These are phyloP conservation scores for Penicillium sp. DNA, from an alignment of 2,329 filamentous ascomycete species.

Conservation along the genomic window DNA sequence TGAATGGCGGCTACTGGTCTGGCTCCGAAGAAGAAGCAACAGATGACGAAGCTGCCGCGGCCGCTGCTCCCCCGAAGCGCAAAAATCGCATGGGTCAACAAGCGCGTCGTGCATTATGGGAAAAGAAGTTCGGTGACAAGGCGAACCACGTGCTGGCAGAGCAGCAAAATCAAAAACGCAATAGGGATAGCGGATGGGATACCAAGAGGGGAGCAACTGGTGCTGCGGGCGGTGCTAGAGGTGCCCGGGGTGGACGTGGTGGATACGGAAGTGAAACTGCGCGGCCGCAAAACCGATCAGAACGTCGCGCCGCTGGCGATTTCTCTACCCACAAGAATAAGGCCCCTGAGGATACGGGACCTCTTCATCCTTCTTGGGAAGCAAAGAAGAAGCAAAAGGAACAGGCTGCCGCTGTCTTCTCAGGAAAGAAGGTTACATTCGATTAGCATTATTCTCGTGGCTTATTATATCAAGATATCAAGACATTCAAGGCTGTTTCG, in stretches of 20 bases:
- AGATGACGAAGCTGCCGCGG: conserved; percentile 41
- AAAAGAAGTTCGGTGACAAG: conserved; percentile 60
- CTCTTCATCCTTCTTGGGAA: conserved; percentile 66
- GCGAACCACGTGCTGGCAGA: conserved; percentile 59
- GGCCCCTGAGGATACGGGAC: conserved; percentile 47
- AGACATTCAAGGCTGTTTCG: neutral
- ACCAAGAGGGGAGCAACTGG: conserved; percentile 55
- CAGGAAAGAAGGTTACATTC: conserved; percentile 64
- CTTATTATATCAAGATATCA: neutral
- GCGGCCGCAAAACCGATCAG: conserved; percentile 8
- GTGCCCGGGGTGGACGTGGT: conserved; percentile 22
- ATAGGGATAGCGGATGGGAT: conserved; percentile 59
- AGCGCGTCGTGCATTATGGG: conserved; percentile 61
- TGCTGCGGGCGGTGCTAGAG: conserved; percentile 24
- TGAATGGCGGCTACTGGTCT: conserved; percentile 63
- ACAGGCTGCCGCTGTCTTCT: conserved; percentile 51
- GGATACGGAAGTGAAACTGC: conserved; percentile 16
- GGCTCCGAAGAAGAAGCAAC: conserved; percentile 57
- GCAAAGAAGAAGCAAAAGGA: conserved; percentile 62
- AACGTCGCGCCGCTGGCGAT: conserved; percentile 18
- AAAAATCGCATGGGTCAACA: conserved; percentile 66
- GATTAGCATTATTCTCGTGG: conserved; percentile 43
- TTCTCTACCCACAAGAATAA: conserved; percentile 10
- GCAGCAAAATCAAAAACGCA: conserved; percentile 30
- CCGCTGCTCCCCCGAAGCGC: conserved; percentile 37